Evolutionary conservation across 306 rosid species (phyloP), one percentile per base, ranked within the genome.

Genomic region (Malus sylvestris): DNA sequence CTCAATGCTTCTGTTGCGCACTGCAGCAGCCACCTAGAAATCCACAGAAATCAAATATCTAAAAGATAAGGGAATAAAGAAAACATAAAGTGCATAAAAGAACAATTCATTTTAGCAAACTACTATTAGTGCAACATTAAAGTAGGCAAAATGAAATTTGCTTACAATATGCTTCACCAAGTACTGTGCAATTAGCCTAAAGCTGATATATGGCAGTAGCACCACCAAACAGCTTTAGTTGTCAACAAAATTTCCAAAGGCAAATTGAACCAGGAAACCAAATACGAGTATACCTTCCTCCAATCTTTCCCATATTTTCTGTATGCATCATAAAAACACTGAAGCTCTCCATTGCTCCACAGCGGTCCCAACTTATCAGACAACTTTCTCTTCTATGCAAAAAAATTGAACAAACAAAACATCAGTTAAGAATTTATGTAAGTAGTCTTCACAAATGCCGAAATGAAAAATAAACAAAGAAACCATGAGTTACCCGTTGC

Each of bases 281-380:
- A 79, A 68, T 71, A 81, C 68, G 40, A 57, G 27, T 77, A 66
- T 67, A 88, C 98, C 91, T 85, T 94, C 91, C 83, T 86, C 98
- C 98, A 94, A 80, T 94, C 93, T 63, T 85, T 87, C 57, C 97
- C 98, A 29, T 85, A 81, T 78, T 86, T 91, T 75, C 98, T 79
- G 81, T 94, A 94, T 20, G 91, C 97, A 66, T 91, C 97, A 83
- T 94, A 94, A 85, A 94, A 94, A 14, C 73, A 83, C 86, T 82
- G 80, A 67, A 94, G 81, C 77, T 94, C 98, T 81, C 80, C 93
- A 83, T 86, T 86, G 84, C 83, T 90, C 98, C 98, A 94, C 77
- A 86, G 93, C 61, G 93, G 77, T 84, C 98, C 98, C 80, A 92
- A 78, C 82, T 89, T 89, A 77, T 91, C 94, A 44, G 94, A 81